Conservation (phyloP, 257 asterid species). For the Solanum tarapatanum region DNA sequence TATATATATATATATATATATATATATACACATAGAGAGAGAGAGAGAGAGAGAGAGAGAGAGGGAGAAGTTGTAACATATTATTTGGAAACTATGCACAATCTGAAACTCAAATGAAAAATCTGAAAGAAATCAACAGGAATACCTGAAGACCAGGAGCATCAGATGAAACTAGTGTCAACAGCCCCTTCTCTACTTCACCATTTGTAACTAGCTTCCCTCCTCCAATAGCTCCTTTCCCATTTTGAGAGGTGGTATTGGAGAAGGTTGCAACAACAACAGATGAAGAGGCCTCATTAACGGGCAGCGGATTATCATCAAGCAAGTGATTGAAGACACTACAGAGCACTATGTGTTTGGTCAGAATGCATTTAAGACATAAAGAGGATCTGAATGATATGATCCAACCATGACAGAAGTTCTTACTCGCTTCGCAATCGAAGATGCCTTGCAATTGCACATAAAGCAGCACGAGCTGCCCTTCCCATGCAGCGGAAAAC, state of each 20-base stretch:
- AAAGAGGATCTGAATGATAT: not conserved
- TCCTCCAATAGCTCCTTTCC: constrained; percentile 43
- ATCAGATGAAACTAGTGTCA: constrained; percentile 75
- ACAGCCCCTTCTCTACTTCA: constrained; percentile 79
- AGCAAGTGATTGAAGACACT: constrained; percentile 84
- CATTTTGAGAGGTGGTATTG: constrained; percentile 37
- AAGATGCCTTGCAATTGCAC: constrained; percentile 85
- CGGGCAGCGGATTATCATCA: constrained; percentile 88
- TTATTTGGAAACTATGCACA: not conserved
- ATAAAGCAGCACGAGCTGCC: constrained; percentile 79
- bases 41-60: not conserved
- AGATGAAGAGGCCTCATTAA: constrained; percentile 77
- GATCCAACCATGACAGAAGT: not conserved
- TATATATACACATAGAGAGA: not conserved
- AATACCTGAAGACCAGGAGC: constrained; percentile 82
- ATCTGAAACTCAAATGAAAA: not conserved
- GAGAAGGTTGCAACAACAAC: constrained; percentile 67
- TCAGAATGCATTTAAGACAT: not conserved
- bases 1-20: not conserved
- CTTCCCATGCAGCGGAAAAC: constrained; percentile 88
- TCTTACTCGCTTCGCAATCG: constrained; percentile 92
- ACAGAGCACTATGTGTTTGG: constrained; percentile 19
- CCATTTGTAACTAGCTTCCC: constrained; percentile 45
- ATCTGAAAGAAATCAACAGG: not conserved
- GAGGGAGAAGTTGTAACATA: not conserved